Conservation (phyloP, 768 basidiomycete genomes). For the Tricholoma matsutake region DNA sequence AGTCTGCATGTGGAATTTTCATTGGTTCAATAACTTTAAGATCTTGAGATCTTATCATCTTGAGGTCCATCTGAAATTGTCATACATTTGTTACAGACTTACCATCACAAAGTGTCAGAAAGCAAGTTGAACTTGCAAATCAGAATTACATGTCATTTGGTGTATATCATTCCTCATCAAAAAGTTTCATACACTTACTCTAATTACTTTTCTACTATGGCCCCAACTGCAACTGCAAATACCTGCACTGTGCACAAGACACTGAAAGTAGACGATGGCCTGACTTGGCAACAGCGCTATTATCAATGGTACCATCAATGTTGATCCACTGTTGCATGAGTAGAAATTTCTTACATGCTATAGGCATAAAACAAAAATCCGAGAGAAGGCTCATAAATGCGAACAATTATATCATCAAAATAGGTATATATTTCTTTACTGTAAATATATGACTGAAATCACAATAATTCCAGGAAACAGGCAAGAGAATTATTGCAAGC, state of each 20-base stretch:
- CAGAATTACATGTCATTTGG: neutral
- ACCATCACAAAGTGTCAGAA: neutral
- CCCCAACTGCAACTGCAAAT: neutral
- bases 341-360: neutral
- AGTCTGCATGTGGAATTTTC: neutral
- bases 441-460: neutral
- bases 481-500: neutral
- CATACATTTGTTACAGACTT: neutral
- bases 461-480: neutral
- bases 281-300: constrained; percentile 1
- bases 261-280: constrained; percentile 1
- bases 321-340: neutral
- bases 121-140: neutral
- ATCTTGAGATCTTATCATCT: too few relatives aligned
- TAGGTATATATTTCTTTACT: neutral
- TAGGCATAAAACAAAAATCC: constrained; percentile 1
- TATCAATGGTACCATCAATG: neutral
- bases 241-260: neutral
- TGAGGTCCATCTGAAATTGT: neutral
- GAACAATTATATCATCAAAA: neutral
- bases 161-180: too few relatives aligned
- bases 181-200: neutral
- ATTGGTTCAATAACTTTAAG: too few relatives aligned
- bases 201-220: neutral
- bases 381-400: neutral